Percentiles rank a stretch among this genome's conserved stretches.
These are phyloP conservation scores for Chaetomium sp. DNA, from an alignment of 2,329 filamentous ascomycete genomes.

Conservation along the genomic window DNA sequence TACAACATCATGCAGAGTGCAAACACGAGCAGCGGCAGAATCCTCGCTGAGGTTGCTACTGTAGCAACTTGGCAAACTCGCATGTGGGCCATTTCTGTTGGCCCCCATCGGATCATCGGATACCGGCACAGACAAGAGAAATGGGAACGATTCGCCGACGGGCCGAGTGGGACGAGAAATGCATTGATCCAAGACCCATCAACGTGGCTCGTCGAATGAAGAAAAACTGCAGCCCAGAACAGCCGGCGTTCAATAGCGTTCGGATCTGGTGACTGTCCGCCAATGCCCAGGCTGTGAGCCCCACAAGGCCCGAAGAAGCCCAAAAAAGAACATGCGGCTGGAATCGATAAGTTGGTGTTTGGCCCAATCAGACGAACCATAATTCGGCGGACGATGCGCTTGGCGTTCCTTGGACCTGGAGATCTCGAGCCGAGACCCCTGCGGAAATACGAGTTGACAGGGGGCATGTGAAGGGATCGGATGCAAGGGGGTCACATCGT, in stretches of 20 bases:
- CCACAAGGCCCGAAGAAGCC: constrained; percentile 3
- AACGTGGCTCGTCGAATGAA: constrained; percentile 22
- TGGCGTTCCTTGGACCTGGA: constrained; percentile 10
- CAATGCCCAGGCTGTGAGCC: neutral
- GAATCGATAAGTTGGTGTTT: constrained; percentile 14
- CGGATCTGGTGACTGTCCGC: constrained; percentile 1
- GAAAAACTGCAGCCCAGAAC: constrained; percentile 12
- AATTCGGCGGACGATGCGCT: constrained; percentile 6
- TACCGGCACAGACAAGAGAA: neutral
- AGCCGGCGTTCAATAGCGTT: constrained; percentile 27
- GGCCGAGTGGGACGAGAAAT: neutral
- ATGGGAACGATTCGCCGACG: neutral
- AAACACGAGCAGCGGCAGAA: constrained; percentile 8
- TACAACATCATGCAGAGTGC: constrained; percentile 12
- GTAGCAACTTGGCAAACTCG: neutral
- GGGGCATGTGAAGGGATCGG: neutral
- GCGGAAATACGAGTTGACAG: constrained; percentile 24
- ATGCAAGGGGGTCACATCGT: constrained; percentile 18
- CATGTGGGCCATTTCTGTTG: too few relatives aligned
- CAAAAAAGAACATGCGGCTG: constrained; percentile 18
- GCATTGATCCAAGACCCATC: constrained; percentile 3
- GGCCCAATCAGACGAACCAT: constrained; percentile 12
- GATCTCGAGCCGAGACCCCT: constrained; percentile 13
- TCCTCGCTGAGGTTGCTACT: neutral
- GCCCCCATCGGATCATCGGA: neutral